Conservation (phyloP, 768 basidiomycete genomes). For the Cubamyces lactineus region DNA sequence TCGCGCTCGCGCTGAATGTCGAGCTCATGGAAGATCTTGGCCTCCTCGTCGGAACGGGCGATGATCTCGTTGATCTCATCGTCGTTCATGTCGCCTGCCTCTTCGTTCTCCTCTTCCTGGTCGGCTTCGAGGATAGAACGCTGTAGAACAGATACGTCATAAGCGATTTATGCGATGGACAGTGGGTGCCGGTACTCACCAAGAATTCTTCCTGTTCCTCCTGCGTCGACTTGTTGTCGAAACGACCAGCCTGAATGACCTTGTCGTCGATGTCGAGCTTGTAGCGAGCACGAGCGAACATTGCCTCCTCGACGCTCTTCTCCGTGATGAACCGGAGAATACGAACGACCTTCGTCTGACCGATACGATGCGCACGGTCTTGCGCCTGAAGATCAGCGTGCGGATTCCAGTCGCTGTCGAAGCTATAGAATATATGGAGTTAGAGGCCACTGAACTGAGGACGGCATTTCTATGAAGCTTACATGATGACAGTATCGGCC, state of each 20-base stretch:
- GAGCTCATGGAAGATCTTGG: slow-evolving; percentile 75
- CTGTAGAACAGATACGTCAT: slow-evolving; percentile 42
- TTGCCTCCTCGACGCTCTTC: slow-evolving; percentile 97
- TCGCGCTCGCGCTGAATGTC: slow-evolving; percentile 80
- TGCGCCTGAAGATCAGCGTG: slow-evolving; percentile 99
- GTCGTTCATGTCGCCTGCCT: slow-evolving; percentile 90
- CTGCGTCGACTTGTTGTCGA: slow-evolving; percentile 97
- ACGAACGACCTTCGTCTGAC: slow-evolving; percentile 96
- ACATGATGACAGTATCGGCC: slow-evolving; percentile 96
- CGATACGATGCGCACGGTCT: slow-evolving; percentile 99
- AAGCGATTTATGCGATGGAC: neutral
- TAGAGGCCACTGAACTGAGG: neutral
- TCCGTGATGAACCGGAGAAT: slow-evolving; percentile 97
- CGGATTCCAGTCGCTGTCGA: slow-evolving; percentile 93
- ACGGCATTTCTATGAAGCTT: slow-evolving; percentile 32
- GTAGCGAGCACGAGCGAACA: slow-evolving; percentile 91
- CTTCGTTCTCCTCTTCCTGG: slow-evolving; percentile 88
- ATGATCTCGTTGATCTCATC: slow-evolving; percentile 95
- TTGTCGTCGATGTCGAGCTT: slow-evolving; percentile 99
- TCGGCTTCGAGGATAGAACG: slow-evolving; percentile 90
- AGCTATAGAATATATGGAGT: slow-evolving; percentile 43
- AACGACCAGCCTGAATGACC: slow-evolving; percentile 98
- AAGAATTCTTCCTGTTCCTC: slow-evolving; percentile 97
- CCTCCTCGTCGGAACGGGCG: slow-evolving; percentile 82
- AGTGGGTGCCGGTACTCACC: slow-evolving; percentile 48